Evolutionary conservation across 2,329 filamentous ascomycete species (phyloP).

Genomic region (Pseudogymnoascus pannorum): DNA sequence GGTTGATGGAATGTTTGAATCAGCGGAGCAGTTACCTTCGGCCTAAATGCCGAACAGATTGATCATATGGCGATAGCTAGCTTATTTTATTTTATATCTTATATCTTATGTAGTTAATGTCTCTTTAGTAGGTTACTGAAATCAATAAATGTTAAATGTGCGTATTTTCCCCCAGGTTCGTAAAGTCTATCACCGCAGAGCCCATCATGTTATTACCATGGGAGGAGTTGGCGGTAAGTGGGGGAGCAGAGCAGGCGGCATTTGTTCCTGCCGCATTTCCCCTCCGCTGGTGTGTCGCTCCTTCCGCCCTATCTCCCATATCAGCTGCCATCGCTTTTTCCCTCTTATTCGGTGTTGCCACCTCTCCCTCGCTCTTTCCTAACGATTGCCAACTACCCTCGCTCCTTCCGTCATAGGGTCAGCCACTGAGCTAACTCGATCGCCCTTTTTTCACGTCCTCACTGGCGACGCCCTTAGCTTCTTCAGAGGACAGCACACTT

Average conservation of each 20-base stretch:
- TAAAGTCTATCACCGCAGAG: background rate
- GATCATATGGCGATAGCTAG: background rate
- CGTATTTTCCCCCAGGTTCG: background rate
- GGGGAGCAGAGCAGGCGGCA: background rate
- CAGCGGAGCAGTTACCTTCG: background rate
- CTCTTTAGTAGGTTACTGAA: background rate
- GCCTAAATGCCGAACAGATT: background rate
- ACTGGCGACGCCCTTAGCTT: too few species aligned
- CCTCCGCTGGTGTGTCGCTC: background rate
- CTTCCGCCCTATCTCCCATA: background rate
- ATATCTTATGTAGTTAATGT: background rate
- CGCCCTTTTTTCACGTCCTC: too few species aligned
- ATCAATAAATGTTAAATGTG: background rate
- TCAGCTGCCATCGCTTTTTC: background rate
- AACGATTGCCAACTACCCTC: background rate
- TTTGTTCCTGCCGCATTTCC: background rate
- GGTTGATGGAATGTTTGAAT: slow-evolving; percentile 13
- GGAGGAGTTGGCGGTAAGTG: background rate
- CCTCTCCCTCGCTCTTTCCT: background rate
- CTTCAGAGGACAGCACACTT: background rate
- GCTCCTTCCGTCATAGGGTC: background rate
- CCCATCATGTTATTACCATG: background rate
- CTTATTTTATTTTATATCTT: too few species aligned
- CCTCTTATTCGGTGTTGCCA: background rate
- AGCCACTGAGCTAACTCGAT: too few species aligned